phyloP scores from a whole-genome alignment of 768 basidiomycete genomes.

The Pleurotus tuber-regium region DNA sequence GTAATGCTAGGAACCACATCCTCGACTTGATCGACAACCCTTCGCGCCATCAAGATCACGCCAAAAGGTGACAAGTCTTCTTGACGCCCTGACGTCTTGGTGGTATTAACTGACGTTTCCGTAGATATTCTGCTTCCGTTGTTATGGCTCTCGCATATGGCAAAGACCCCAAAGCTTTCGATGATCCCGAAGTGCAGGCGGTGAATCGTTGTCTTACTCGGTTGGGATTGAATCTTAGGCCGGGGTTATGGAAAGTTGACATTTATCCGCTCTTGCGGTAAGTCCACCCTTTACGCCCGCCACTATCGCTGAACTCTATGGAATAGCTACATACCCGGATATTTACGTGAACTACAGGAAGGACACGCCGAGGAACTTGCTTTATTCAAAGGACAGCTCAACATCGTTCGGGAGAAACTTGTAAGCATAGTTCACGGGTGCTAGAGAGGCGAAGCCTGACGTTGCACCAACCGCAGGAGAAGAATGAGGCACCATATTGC shows the following conservation, averaged over 20 bases:
- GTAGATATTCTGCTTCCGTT: slow-evolving; percentile 47
- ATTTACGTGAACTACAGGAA: slow-evolving; percentile 51
- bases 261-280: slow-evolving; percentile 40
- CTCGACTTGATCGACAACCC: slow-evolving; percentile 42
- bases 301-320: neutral
- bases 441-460: too few species aligned
- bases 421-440: slow-evolving; percentile 31
- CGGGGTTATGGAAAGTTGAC: slow-evolving; percentile 48
- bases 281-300: neutral
- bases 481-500: slow-evolving; percentile 37
- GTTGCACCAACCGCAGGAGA: slow-evolving; percentile 20
- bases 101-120: neutral
- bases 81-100: neutral
- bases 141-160: slow-evolving; percentile 53
- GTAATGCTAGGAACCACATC: slow-evolving; percentile 39
- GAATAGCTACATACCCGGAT: slow-evolving; percentile 54
- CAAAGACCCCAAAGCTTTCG: slow-evolving; percentile 35
- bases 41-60: slow-evolving; percentile 50
- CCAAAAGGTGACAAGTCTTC: slow-evolving; percentile 33
- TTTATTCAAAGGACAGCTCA: slow-evolving; percentile 53
- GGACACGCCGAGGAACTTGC: slow-evolving; percentile 56
- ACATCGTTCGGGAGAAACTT: slow-evolving; percentile 42
- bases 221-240: slow-evolving; percentile 42
- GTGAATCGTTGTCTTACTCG: slow-evolving; percentile 45
- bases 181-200: slow-evolving; percentile 45